Percentiles rank a stretch among this genome's conserved stretches.
phyloP scores from a whole-genome alignment of 192 early-diverging fungal genomes.

The Anaeromyces robustus region DNA sequence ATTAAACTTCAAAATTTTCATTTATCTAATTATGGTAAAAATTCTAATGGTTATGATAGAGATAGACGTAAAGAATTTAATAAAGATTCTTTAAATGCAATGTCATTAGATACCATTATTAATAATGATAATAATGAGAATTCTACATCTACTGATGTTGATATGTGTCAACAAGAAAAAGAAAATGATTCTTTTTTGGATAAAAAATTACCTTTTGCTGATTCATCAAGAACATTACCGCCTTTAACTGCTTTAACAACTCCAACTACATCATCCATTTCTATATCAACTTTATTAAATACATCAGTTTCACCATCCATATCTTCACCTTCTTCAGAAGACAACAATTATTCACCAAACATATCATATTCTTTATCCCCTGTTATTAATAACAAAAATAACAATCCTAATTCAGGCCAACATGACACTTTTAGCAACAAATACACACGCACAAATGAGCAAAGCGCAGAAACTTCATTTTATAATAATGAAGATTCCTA shows the following conservation, averaged over 20 bases:
- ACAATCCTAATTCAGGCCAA: background rate
- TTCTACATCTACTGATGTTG: background rate
- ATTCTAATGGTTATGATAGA: background rate
- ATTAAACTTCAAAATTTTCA: background rate
- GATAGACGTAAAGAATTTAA: background rate
- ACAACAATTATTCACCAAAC: background rate
- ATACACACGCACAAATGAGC: background rate
- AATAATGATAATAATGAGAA: background rate
- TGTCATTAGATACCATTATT: background rate
- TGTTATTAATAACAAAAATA: background rate
- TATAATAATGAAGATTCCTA: background rate
- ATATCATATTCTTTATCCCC: background rate
- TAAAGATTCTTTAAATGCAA: background rate
- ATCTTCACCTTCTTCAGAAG: background rate
- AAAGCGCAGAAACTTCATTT: background rate
- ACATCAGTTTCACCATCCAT: background rate
- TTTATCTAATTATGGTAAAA: background rate
- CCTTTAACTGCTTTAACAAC: background rate
- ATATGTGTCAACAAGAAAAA: background rate
- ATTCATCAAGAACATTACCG: background rate
- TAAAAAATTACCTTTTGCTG: background rate
- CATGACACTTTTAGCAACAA: background rate
- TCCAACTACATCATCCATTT: background rate
- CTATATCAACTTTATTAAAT: background rate
- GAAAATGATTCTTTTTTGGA: too few species aligned